phyloP scores from a whole-genome alignment of 1,284 basidiomycete species.

The Sporisorium scitamineum region DNA sequence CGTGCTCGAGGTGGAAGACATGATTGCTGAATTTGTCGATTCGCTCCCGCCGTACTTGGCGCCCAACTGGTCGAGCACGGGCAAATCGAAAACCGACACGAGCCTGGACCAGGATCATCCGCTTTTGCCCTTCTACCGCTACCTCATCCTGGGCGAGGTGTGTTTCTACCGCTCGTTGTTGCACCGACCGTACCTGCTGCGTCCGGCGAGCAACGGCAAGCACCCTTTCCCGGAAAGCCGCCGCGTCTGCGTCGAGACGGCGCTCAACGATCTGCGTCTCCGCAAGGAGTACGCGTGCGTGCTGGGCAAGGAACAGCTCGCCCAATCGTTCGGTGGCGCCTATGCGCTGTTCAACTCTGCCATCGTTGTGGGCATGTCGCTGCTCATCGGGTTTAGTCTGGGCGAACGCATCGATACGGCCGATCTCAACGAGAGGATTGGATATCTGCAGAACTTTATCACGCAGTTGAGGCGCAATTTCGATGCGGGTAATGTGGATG shows the following conservation, averaged over 20 bases:
- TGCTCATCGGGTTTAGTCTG: slow-evolving; percentile 42
- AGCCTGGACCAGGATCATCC: slow-evolving; percentile 51
- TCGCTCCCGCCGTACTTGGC: slow-evolving; percentile 46
- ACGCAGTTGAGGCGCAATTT: slow-evolving; percentile 42
- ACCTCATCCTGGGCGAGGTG: slow-evolving; percentile 46
- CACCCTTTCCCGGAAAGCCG: slow-evolving; percentile 49
- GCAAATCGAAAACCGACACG: slow-evolving; percentile 42
- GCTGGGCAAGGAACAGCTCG: slow-evolving; percentile 40
- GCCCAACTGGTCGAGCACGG: slow-evolving; percentile 36
- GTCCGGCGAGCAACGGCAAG: slow-evolving; percentile 42
- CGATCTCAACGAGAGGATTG: slow-evolving; percentile 44
- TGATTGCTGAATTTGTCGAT: slow-evolving; percentile 50
- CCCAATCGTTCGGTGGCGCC: slow-evolving; percentile 49
- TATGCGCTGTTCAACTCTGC: slow-evolving; percentile 55
- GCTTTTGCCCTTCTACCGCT: slow-evolving; percentile 46
- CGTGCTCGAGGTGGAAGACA: slow-evolving; percentile 50
- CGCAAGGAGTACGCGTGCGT: slow-evolving; percentile 40
- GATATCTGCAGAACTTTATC: slow-evolving; percentile 50
- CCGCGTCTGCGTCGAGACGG: slow-evolving; percentile 44
- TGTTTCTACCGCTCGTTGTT: slow-evolving; percentile 53
- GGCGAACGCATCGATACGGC: slow-evolving; percentile 39
- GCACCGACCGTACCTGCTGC: slow-evolving; percentile 46
- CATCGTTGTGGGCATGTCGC: slow-evolving; percentile 51
- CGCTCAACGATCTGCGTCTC: slow-evolving; percentile 48
- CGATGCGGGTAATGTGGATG: slow-evolving; percentile 52